phyloP scores from a whole-genome alignment of 441 rosid species.

The Populus trichocarpa region DNA sequence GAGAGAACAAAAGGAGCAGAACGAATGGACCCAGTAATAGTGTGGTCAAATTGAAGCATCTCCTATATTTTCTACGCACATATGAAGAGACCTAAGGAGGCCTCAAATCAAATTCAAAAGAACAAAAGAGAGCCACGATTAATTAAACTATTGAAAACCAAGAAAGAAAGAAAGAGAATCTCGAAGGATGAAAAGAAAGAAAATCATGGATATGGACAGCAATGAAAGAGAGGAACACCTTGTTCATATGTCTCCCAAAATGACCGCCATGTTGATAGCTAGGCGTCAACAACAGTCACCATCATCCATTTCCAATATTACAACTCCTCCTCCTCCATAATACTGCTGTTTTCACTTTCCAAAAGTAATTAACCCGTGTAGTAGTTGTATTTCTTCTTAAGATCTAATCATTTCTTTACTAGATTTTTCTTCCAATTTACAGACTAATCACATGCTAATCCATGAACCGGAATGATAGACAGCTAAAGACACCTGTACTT shows the following conservation, averaged over 20 bases:
- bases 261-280: conserved; percentile 26
- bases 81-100: conserved; percentile 12
- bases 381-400: not conserved
- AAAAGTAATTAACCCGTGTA: not conserved
- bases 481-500: conserved; percentile 47
- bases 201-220: conserved; percentile 7
- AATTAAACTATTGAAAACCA: not conserved
- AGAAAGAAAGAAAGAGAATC: not conserved
- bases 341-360: not conserved
- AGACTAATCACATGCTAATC: conserved; percentile 43
- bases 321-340: not conserved
- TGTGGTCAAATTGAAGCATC: conserved; percentile 2
- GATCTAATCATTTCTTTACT: conserved; percentile 15
- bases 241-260: conserved; percentile 39
- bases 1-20: conserved; percentile 22
- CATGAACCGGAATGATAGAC: conserved; percentile 23
- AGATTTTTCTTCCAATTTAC: conserved; percentile 27
- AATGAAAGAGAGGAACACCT: conserved; percentile 17
- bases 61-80: not conserved
- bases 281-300: not conserved
- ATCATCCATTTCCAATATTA: not conserved
- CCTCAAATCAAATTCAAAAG: conserved; percentile 12
- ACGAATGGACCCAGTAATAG: conserved; percentile 17
- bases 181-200: not conserved
- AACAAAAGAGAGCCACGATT: conserved; percentile 27